A percentile compares a stretch with the other conserved stretches of the same genome.
Evolutionary conservation across 371 early-diverging fungal species (phyloP).

Genomic region (Zopfochytrium polystomum): DNA sequence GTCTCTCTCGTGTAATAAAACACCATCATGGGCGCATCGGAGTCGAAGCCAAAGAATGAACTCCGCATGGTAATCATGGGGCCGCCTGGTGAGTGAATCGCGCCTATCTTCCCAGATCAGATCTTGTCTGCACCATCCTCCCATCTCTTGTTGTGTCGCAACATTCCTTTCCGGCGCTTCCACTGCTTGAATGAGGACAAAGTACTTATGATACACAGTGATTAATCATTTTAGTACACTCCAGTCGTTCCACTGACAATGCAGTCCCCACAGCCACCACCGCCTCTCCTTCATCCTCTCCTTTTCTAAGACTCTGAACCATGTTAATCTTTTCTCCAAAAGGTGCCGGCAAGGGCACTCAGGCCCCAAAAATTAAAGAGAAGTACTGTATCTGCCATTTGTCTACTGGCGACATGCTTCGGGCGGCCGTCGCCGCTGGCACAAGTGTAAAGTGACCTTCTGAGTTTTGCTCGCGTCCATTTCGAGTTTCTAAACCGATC

Average conservation of each 20-base stretch:
- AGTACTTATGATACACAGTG: no score
- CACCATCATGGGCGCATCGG: constrained; percentile 14
- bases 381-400: constrained; percentile 94
- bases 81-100: constrained; percentile 78
- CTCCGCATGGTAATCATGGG: constrained; percentile 89
- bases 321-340: no score
- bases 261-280: no score
- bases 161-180: not conserved
- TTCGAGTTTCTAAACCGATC: not conserved
- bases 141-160: not conserved
- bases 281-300: no score
- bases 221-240: no score
- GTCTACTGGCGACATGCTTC: constrained; percentile 96
- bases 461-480: constrained; percentile 4
- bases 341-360: constrained; percentile 94
- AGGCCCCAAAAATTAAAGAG: constrained; percentile 93
- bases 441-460: constrained; percentile 56
- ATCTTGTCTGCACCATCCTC: not conserved
- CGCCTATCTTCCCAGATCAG: not conserved
- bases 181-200: no score
- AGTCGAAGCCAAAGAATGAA: constrained; percentile 31
- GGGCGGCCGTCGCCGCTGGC: constrained; percentile 92
- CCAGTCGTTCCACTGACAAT: no score
- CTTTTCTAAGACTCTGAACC: no score
- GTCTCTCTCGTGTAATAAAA: not conserved